Base-by-base conservation (phyloP, 108 stramenopile genomes). In the Schizochytrium sp. region DNA sequence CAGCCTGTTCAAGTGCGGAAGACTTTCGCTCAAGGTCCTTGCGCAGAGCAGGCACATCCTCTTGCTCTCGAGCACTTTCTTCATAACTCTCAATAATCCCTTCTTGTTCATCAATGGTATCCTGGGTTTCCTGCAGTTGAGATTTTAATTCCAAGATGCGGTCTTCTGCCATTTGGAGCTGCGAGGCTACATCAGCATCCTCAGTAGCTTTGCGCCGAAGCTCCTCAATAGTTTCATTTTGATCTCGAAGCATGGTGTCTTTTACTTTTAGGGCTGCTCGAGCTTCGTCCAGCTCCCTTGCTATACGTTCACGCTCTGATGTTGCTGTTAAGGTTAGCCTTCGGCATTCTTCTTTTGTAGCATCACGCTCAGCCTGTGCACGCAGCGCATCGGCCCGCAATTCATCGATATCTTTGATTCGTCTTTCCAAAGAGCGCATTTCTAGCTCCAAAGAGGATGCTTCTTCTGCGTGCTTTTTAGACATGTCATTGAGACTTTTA, bases 21-120 rank as follows among this genome's bases (percentile, higher is more conserved):
- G 76, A 55, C 47, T 83, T 83, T 47, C 76, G 76, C 8, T 28
- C 50, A 42, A 83, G 76, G 2, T 83, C 76, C 76, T 83, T 55
- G 2, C 76, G 76, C 50, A 49, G 28, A 10, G 53, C 45, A 5
- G 19, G 50, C 10, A 83, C 17, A 38, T 83, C 76, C n/a, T 83
- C 76, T 83, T 49, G 50, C 5, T 83, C 76, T 8, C 3, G 47
- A 5, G 76, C 76, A 42, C 50, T 10, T 8, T 83, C 76, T 53
- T 83, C 76, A 53, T 83, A 83, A 53, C 76, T 42, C 28, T 83
- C 76, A 10, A 83, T 83, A 50, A 83, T 10, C 15, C 53, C 50
- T 53, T 83, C 50, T 55, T 83, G 76, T 2, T 83, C 76, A n/a
- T 83, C 76, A 38, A 83, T 55, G 17, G 76, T 83, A 40, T 3